A percentile compares a stretch with the other conserved stretches of the same genome.
Conservation (phyloP, 495 filamentous ascomycete genomes). For the Aspergillus bertholletiae region DNA sequence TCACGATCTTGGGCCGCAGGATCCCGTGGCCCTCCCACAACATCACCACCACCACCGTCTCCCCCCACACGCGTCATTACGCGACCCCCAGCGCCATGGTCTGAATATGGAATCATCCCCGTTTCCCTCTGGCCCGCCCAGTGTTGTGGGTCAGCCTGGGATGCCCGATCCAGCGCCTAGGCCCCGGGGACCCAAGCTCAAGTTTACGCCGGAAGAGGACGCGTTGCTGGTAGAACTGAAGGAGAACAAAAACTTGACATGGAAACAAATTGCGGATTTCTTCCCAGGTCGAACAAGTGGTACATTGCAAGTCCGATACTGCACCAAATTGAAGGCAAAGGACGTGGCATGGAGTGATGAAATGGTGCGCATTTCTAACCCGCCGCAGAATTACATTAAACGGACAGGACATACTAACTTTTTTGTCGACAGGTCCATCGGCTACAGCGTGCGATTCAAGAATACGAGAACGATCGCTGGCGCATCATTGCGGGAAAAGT, state of each 20-base stretch:
- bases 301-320: conserved; percentile 89
- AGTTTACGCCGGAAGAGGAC: conserved; percentile 89
- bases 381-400: not conserved
- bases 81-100: conserved; percentile 20
- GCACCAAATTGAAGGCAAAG: conserved; percentile 89
- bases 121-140: conserved; percentile 48
- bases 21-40: conserved; percentile 29
- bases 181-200: conserved; percentile 79
- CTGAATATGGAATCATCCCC: conserved; percentile 24
- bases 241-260: conserved; percentile 86
- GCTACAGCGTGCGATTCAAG: conserved; percentile 73
- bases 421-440: conserved; percentile 61
- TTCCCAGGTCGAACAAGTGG: conserved; percentile 85
- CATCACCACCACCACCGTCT: conserved; percentile 74
- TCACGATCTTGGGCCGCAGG: conserved; percentile 28
- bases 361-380: conserved; percentile 57
- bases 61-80: conserved; percentile 57
- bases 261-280: conserved; percentile 95
- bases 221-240: conserved; percentile 80
- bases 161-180: conserved; percentile 76
- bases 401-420: conserved; percentile 16
- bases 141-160: conserved; percentile 73
- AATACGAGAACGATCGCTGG: conserved; percentile 91
- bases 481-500: conserved; percentile 82
- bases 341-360: conserved; percentile 90